These are phyloP conservation scores for Citropsis articulata DNA, from an alignment of 345 rosid genomes.

Conservation along the genomic window DNA sequence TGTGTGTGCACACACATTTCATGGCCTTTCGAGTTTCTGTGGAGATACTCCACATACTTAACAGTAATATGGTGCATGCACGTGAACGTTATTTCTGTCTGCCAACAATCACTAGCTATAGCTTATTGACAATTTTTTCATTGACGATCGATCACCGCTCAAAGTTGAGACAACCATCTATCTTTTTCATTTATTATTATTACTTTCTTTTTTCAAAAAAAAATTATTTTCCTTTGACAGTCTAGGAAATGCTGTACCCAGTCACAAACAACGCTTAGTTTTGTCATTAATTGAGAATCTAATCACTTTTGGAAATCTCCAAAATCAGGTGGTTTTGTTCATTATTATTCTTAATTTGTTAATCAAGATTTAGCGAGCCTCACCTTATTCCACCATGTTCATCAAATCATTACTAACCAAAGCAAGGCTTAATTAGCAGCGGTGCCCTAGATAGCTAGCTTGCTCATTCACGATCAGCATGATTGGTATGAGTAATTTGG, in stretches of 20 bases:
- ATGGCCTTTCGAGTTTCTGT: conserved; percentile 17
- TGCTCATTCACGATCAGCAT: no score
- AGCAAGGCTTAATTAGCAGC: not conserved
- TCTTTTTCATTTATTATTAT: not conserved
- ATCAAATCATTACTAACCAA: not conserved
- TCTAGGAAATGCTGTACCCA: conserved; percentile 11
- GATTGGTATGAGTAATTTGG: no score
- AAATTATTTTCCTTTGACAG: not conserved
- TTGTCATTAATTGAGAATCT: not conserved
- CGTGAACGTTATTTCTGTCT: conserved; percentile 15
- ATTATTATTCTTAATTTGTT: no score
- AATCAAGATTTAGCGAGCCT: not conserved
- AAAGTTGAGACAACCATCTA: not conserved
- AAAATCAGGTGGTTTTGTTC: not conserved
- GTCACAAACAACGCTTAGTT: not conserved
- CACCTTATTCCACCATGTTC: not conserved
- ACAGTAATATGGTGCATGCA: not conserved
- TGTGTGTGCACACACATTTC: not conserved
- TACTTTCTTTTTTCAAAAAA: not conserved
- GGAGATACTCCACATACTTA: not conserved
- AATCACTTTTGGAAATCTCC: not conserved
- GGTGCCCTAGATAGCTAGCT: not conserved
- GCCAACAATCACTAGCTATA: not conserved
- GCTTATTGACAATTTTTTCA: not conserved
- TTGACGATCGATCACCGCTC: not conserved